phyloP scores from a whole-genome alignment of 805 yeast species.

The Lipomyces chichibuensis region DNA sequence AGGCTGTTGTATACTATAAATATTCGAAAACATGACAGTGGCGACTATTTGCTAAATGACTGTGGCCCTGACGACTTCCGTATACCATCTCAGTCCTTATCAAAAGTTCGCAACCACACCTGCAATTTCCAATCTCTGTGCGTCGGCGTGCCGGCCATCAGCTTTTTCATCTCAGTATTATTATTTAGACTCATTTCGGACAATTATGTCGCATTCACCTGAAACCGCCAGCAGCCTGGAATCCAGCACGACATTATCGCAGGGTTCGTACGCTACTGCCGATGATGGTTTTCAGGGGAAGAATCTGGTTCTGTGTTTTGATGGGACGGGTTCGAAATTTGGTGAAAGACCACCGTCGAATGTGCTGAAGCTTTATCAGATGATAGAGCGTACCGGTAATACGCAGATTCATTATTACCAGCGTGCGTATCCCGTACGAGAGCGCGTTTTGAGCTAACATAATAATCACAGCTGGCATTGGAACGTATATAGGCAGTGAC shows the following conservation, averaged over 20 bases:
- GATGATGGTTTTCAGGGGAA: conserved; percentile 5
- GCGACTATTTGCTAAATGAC: no score
- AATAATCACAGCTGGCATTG: conserved; percentile 56
- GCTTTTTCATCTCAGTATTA: background rate
- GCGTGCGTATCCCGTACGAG: conserved; percentile 12
- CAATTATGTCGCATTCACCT: background rate
- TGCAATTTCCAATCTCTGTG: no score
- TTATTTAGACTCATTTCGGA: no score
- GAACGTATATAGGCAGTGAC: conserved; percentile 50
- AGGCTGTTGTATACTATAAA: no score
- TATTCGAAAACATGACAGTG: background rate
- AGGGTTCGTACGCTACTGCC: background rate
- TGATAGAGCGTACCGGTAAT: conserved; percentile 15
- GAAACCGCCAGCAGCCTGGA: background rate
- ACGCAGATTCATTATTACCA: conserved; percentile 25
- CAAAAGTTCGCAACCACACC: no score
- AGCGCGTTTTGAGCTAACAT: background rate
- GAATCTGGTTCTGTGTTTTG: conserved; percentile 26
- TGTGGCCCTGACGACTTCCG: no score
- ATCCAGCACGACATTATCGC: background rate
- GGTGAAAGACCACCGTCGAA: conserved; percentile 25
- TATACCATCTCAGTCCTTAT: no score
- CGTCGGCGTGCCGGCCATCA: background rate
- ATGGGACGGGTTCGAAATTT: conserved; percentile 29
- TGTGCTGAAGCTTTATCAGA: conserved; percentile 20